These are phyloP conservation scores for Xeromyces bisporus DNA, from an alignment of 495 filamentous ascomycete species.

Conservation along the genomic window DNA sequence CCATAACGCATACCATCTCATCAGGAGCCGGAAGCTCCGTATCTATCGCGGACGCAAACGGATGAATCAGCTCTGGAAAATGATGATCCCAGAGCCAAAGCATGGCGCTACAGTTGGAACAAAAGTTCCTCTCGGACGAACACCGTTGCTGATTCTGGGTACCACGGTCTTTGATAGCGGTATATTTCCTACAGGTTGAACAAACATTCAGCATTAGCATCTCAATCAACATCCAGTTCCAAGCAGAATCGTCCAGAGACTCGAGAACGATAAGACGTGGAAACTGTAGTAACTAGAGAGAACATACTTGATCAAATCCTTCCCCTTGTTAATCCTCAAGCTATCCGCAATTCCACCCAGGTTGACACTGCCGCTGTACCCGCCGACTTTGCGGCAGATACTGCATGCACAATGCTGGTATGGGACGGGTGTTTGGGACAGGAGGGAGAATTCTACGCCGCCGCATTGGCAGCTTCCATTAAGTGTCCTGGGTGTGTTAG, in stretches of 20 bases:
- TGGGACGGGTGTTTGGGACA: constrained; percentile 36
- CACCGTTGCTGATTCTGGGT: constrained; percentile 24
- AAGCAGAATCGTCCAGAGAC: no score
- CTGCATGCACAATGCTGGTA: constrained; percentile 40
- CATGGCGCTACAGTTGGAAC: constrained; percentile 35
- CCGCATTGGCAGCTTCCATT: constrained; percentile 39
- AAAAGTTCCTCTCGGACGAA: constrained; percentile 35
- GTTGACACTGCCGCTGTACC: constrained; percentile 33
- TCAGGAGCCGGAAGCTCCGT: constrained; percentile 32
- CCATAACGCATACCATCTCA: constrained; percentile 37
- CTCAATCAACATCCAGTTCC: no score
- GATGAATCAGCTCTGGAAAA: constrained; percentile 40
- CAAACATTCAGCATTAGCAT: no score
- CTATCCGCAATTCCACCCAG: constrained; percentile 32
- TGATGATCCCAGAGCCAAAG: constrained; percentile 31
- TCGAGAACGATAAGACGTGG: no score
- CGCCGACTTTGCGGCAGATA: constrained; percentile 39
- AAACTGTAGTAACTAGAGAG: no score
- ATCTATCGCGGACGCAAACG: constrained; percentile 40
- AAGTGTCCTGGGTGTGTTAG: constrained; percentile 28
- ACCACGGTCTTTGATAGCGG: constrained; percentile 32
- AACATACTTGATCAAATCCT: constrained; percentile 31
- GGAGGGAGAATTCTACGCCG: constrained; percentile 31
- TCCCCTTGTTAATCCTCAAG: constrained; percentile 29
- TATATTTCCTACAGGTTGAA: constrained; percentile 32